Conservation (phyloP, 805 yeast genomes). For the Kluyveromyces siamensis region DNA sequence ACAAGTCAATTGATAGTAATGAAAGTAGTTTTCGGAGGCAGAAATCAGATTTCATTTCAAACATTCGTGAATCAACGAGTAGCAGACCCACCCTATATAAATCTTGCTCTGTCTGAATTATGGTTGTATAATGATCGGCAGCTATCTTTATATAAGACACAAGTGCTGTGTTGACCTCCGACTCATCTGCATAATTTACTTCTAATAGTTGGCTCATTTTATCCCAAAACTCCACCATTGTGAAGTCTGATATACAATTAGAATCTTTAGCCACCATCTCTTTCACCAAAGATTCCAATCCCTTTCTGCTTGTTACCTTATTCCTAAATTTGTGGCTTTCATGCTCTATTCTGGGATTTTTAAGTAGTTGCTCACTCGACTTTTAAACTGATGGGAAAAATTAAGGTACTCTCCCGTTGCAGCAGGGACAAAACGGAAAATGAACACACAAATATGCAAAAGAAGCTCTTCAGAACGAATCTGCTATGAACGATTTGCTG, state of each 20-base stretch:
- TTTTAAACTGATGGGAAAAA: no score
- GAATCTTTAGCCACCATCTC: neutral
- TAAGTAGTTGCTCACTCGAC: neutral
- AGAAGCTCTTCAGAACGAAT: neutral
- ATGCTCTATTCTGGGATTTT: no score
- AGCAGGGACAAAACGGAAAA: neutral
- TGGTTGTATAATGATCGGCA: conserved; percentile 20
- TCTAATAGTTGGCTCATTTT: conserved; percentile 18
- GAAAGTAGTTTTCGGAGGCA: conserved; percentile 43
- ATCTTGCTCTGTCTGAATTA: conserved; percentile 24
- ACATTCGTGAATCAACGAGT: conserved; percentile 28
- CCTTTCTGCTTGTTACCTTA: neutral
- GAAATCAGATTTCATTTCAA: conserved; percentile 33
- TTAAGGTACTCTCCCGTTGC: neutral
- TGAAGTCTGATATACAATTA: neutral
- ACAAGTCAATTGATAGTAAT: conserved; percentile 29
- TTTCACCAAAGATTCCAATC: neutral
- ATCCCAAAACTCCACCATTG: conserved; percentile 17
- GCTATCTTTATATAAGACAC: conserved; percentile 22
- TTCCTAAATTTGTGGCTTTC: no score
- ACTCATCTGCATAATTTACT: conserved; percentile 7
- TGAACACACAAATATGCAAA: neutral
- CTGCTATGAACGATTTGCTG: neutral
- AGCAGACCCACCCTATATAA: conserved; percentile 30
- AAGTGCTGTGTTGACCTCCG: conserved; percentile 17